These are phyloP conservation scores for Keqinozyma sinolaborantium DNA, from an alignment of 1,139 yeast species.

Conservation along the genomic window DNA sequence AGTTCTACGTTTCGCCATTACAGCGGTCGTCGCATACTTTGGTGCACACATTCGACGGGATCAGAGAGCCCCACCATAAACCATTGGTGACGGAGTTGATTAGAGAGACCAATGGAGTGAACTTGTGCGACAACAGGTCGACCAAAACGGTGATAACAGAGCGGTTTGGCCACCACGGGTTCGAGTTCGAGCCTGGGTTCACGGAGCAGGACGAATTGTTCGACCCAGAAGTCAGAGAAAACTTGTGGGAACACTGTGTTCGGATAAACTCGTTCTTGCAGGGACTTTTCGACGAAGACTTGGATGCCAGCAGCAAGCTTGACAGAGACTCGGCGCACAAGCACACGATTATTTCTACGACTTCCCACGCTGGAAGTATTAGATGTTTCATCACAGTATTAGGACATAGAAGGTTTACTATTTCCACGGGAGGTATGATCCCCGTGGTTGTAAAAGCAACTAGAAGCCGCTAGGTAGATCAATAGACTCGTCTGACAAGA, in stretches of 20 bases:
- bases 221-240: slow-evolving; percentile 37
- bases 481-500: too few relatives aligned
- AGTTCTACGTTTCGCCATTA: slow-evolving; percentile 63
- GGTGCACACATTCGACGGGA: slow-evolving; percentile 51
- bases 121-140: slow-evolving; percentile 61
- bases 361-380: slow-evolving; percentile 65
- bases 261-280: slow-evolving; percentile 49
- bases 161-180: slow-evolving; percentile 14
- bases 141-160: slow-evolving; percentile 17
- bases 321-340: slow-evolving; percentile 18
- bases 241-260: slow-evolving; percentile 41
- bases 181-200: slow-evolving; percentile 43
- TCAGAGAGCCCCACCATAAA: slow-evolving; percentile 12
- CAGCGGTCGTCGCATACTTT: slow-evolving; percentile 63
- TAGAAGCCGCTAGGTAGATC: too few relatives aligned
- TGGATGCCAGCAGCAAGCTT: slow-evolving; percentile 11
- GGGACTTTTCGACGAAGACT: slow-evolving; percentile 37
- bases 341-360: slow-evolving; percentile 41
- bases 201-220: slow-evolving; percentile 46
- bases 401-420: slow-evolving; percentile 51
- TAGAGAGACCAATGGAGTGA: slow-evolving; percentile 69
- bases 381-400: slow-evolving; percentile 49
- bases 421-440: slow-evolving; percentile 56
- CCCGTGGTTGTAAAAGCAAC: slow-evolving; percentile 56
- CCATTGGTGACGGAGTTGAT: slow-evolving; percentile 56